A percentile compares a stretch with the other conserved stretches of the same genome.
These are phyloP conservation scores for Microbotryum silenes-acaulis DNA, from an alignment of 1,284 basidiomycete species.

Conservation along the genomic window DNA sequence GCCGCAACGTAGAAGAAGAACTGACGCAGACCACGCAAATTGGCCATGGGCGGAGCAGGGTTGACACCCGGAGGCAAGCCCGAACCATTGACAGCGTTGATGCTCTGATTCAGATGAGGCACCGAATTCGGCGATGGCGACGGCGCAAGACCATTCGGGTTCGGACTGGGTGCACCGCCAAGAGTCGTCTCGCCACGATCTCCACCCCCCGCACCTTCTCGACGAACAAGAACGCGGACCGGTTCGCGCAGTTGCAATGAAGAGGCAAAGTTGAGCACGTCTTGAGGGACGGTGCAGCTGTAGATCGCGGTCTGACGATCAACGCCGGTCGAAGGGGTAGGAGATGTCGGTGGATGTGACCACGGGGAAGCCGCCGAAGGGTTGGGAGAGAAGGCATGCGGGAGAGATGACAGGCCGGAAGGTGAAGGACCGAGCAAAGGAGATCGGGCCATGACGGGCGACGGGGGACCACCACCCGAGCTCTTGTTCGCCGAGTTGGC, in stretches of 20 bases:
- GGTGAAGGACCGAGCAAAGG: constrained; percentile 13
- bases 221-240: constrained; percentile 86
- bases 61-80: no score
- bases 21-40: constrained; percentile 35
- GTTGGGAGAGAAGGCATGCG: constrained; percentile 31
- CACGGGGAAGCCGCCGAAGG: constrained; percentile 10
- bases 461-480: background rate
- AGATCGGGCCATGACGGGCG: constrained; percentile 13
- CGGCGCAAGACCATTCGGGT: no score
- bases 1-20: constrained; percentile 27
- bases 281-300: constrained; percentile 71
- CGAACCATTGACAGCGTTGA: background rate
- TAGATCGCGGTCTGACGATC: constrained; percentile 95
- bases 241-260: constrained; percentile 86
- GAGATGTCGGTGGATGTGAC: background rate
- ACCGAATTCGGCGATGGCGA: no score
- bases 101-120: background rate
- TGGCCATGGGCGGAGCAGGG: background rate
- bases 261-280: constrained; percentile 81
- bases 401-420: constrained; percentile 43
- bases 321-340: constrained; percentile 40
- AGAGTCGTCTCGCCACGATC: background rate
- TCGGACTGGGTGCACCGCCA: no score
- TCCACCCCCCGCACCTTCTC: constrained; percentile 56
- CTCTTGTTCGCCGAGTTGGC: no score